phyloP scores from a whole-genome alignment of 768 basidiomycete genomes.

The Mycena albidolilacea region DNA sequence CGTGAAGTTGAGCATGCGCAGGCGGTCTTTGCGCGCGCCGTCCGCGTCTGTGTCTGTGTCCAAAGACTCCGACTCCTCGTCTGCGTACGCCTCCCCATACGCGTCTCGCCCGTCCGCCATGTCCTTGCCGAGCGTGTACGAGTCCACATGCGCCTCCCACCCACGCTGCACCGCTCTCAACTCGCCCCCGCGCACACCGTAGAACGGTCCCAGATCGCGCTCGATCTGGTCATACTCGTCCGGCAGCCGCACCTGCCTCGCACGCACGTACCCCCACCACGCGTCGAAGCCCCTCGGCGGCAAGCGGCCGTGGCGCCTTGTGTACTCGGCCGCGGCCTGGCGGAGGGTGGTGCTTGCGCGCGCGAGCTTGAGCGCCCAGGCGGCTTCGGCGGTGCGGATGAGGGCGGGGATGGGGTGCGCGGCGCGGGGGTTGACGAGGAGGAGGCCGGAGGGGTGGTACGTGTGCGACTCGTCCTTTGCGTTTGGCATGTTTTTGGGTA shows the following conservation, averaged over 20 bases:
- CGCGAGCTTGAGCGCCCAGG: conserved; percentile 72
- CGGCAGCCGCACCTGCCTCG: conserved; percentile 78
- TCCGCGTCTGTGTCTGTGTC: no score
- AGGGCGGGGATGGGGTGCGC: conserved; percentile 86
- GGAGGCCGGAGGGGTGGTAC: conserved; percentile 56
- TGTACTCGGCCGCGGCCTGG: conserved; percentile 85
- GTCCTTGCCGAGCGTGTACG: conserved; percentile 59
- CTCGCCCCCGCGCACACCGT: conserved; percentile 66
- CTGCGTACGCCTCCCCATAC: conserved; percentile 17
- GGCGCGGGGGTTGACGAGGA: conserved; percentile 57
- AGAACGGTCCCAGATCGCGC: conserved; percentile 86
- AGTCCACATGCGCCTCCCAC: conserved; percentile 55
- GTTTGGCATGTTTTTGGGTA: neutral
- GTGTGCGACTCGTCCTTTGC: conserved; percentile 44
- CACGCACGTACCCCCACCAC: conserved; percentile 76
- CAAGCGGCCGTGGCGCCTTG: conserved; percentile 75
- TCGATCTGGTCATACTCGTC: conserved; percentile 88
- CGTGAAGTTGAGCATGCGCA: conserved; percentile 50
- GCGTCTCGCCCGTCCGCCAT: conserved; percentile 11
- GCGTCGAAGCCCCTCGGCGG: conserved; percentile 89
- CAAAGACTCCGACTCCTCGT: no score
- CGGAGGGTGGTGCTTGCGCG: conserved; percentile 52
- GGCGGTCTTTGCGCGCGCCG: neutral
- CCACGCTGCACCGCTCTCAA: conserved; percentile 52
- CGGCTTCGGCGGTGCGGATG: conserved; percentile 76